phyloP scores from a whole-genome alignment of 495 filamentous ascomycete species.

The Penicillium roqueforti region DNA sequence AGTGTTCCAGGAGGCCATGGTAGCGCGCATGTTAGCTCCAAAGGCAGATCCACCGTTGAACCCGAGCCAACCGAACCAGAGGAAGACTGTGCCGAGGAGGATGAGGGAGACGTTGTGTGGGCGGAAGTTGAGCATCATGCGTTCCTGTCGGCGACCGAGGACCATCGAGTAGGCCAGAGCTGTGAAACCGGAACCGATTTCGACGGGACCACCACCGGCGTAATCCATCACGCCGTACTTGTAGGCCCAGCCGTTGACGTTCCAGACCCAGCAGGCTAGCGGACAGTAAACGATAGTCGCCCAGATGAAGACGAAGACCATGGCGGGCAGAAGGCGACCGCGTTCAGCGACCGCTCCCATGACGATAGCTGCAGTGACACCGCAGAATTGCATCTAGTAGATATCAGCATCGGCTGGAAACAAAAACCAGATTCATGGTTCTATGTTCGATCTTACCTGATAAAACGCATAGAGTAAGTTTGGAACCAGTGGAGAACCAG shows the following conservation, averaged over 20 bases:
- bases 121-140: slow-evolving; percentile 95
- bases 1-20: slow-evolving; percentile 96
- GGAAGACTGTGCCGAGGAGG: slow-evolving; percentile 87
- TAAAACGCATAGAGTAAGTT: slow-evolving; percentile 64
- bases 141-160: slow-evolving; percentile 93
- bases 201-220: slow-evolving; percentile 94
- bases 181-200: slow-evolving; percentile 90
- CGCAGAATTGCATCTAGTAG: slow-evolving; percentile 91
- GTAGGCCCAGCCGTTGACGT: slow-evolving; percentile 86
- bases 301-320: slow-evolving; percentile 96
- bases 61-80: slow-evolving; percentile 98
- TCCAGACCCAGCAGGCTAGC: slow-evolving; percentile 93
- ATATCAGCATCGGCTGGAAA: not conserved
- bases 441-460: slow-evolving; percentile 45
- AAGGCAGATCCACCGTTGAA: slow-evolving; percentile 99
- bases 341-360: slow-evolving; percentile 92
- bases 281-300: slow-evolving; percentile 97
- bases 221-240: slow-evolving; percentile 95
- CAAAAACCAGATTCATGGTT: not conserved
- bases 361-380: slow-evolving; percentile 85
- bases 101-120: slow-evolving; percentile 98
- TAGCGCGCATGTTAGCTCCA: slow-evolving; percentile 89
- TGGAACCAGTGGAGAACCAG: slow-evolving; percentile 59
- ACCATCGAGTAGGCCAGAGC: slow-evolving; percentile 95
- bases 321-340: slow-evolving; percentile 86